These are phyloP conservation scores for Xerocomellus amylosporus DNA, from an alignment of 768 basidiomycete genomes.

Conservation along the genomic window DNA sequence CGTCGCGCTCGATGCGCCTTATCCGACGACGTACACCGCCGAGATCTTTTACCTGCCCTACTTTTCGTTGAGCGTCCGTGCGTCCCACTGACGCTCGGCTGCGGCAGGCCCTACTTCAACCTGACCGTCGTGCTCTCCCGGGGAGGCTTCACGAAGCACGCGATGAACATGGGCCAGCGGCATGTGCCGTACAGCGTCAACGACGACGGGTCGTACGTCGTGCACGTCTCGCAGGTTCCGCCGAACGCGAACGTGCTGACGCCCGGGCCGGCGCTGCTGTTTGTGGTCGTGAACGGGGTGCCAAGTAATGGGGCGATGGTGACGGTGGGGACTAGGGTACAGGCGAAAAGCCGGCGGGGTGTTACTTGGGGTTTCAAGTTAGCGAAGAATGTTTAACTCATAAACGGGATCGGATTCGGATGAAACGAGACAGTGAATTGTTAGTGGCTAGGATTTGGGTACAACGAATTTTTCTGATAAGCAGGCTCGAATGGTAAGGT, in stretches of 20 bases:
- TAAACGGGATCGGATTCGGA: too few relatives aligned
- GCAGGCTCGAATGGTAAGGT: too few relatives aligned
- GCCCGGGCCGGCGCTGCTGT: slow-evolving; percentile 85
- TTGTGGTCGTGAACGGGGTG: too few relatives aligned
- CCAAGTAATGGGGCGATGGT: too few relatives aligned
- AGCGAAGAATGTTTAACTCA: too few relatives aligned
- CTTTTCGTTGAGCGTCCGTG: slow-evolving; percentile 65
- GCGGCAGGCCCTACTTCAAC: slow-evolving; percentile 82
- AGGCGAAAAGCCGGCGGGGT: too few relatives aligned
- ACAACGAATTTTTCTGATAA: too few relatives aligned
- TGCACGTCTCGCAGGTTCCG: slow-evolving; percentile 81
- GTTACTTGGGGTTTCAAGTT: too few relatives aligned
- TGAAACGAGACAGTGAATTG: too few relatives aligned
- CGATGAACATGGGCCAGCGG: slow-evolving; percentile 87
- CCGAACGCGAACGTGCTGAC: slow-evolving; percentile 84
- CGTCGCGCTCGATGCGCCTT: slow-evolving; percentile 56
- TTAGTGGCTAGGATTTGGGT: too few relatives aligned
- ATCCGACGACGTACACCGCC: slow-evolving; percentile 75
- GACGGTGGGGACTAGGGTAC: too few relatives aligned
- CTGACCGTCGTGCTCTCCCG: slow-evolving; percentile 76
- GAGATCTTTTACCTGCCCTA: slow-evolving; percentile 94
- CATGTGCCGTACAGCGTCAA: slow-evolving; percentile 78
- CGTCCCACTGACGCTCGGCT: slow-evolving; percentile 70
- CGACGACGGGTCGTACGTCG: slow-evolving; percentile 64
- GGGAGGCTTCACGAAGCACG: slow-evolving; percentile 83